Evolutionary conservation across 371 early-diverging fungal genomes (phyloP), one percentile per base, ranked within the genome.

Genomic region (Entomophthora muscae): DNA sequence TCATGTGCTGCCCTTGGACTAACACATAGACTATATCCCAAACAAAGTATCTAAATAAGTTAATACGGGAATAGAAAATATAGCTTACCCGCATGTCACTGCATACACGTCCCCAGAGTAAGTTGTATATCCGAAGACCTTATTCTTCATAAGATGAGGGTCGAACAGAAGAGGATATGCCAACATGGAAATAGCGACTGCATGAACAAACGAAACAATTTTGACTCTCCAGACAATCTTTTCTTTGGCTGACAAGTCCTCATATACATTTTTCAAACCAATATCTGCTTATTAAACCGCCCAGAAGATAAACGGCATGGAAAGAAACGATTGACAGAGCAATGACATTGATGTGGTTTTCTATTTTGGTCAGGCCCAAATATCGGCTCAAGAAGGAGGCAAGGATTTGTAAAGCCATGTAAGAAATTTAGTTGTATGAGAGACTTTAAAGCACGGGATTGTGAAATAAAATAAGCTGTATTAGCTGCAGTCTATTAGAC

Each of bases 1-100:
- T 86, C 2, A 83, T 79, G 64, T 82, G 71, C 63, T 81, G 77
- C 56, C 80, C 63, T 59, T 88, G 80, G 62, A 76, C 74, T 30
- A 89, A 63, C 13, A 81, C 85, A 32, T 84, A 73, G 58, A 82
- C 65, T 0, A 83, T 78, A 72, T 94, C 95, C 93, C 93, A 94
- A 55, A 91, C 61, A 72, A 94, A 94, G 73, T 92, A 94, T 7
- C 91, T 85, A 76, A 33, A 31, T 2, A 65, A 17, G 21, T 67
- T 31, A 31, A 64, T 56, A 26, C 57, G 52, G 21, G 5, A 10
- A 42, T 29, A 32, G 32, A 63, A 58, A 30, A 22, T 7, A 22
- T 24, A 24, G 42, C 69, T 76, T 82, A 88, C 87, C 93, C 91
- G 68, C 88, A 85, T 42, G 87, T 79, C 27, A 94, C 70, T 17